Conservation (phyloP, 1,284 basidiomycete species). For the Apiotrichum akiyoshidainum region DNA sequence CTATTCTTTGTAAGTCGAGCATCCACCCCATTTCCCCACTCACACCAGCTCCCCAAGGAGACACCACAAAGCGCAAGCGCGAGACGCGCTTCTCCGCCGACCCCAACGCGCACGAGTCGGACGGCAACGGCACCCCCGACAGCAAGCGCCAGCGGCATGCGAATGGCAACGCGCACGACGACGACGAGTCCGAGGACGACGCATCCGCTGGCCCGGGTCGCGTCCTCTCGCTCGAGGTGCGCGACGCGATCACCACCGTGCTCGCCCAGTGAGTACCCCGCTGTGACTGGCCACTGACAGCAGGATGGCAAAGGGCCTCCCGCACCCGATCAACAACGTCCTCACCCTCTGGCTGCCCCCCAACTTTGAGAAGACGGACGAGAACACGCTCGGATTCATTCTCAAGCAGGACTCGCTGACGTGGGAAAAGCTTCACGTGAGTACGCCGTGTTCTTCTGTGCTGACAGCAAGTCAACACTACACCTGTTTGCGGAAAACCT, state of each 20-base stretch:
- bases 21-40: neutral
- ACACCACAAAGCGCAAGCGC: slow-evolving; percentile 27
- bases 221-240: slow-evolving; percentile 24
- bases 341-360: slow-evolving; percentile 40
- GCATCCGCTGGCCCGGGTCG: slow-evolving; percentile 7
- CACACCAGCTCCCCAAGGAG: slow-evolving; percentile 2
- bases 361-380: slow-evolving; percentile 34
- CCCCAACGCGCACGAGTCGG: neutral
- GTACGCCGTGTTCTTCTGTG: slow-evolving; percentile 26
- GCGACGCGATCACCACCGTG: slow-evolving; percentile 35
- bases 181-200: neutral
- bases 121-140: slow-evolving; percentile 12
- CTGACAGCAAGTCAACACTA: slow-evolving; percentile 37
- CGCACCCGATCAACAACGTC: slow-evolving; percentile 37
- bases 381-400: slow-evolving; percentile 43
- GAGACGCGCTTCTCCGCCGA: slow-evolving; percentile 6
- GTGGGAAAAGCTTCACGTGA: slow-evolving; percentile 32
- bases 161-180: slow-evolving; percentile 2
- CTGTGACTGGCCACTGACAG: neutral
- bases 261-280: slow-evolving; percentile 33
- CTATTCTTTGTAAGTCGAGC: neutral
- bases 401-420: slow-evolving; percentile 36
- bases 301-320: slow-evolving; percentile 42
- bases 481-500: slow-evolving; percentile 43
- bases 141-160: slow-evolving; percentile 13